phyloP scores from a whole-genome alignment of 2,329 filamentous ascomycete genomes.

The Knufia fluminis region DNA sequence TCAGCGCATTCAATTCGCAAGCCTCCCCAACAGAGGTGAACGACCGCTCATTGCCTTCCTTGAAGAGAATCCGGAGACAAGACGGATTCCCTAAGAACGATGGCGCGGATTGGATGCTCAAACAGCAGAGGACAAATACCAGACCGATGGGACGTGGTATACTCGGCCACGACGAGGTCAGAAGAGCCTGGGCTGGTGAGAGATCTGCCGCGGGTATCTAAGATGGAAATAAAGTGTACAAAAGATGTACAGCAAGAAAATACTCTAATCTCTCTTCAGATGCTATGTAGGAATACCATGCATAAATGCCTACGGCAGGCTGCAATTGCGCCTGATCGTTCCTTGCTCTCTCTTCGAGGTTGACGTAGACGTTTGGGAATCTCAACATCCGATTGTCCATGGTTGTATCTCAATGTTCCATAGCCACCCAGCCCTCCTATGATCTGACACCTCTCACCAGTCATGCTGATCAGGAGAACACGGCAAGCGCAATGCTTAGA shows the following conservation, averaged over 20 bases:
- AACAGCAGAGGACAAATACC: not conserved
- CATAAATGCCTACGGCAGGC: too few relatives aligned
- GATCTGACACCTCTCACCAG: too few relatives aligned
- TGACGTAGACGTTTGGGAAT: too few relatives aligned
- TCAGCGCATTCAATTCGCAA: not conserved
- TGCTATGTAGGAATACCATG: not conserved
- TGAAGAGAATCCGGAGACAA: too few relatives aligned
- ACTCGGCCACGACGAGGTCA: not conserved
- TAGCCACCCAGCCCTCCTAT: too few relatives aligned
- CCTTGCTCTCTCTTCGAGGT: too few relatives aligned
- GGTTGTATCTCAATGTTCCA: too few relatives aligned
- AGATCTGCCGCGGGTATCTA: not conserved
- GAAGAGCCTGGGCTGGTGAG: not conserved
- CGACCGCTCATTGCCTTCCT: too few relatives aligned
- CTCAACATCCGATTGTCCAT: too few relatives aligned
- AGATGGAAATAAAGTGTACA: not conserved
- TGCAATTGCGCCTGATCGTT: too few relatives aligned
- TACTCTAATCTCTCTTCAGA: not conserved
- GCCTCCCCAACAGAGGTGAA: not conserved
- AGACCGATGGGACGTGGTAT: not conserved
- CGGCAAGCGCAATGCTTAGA: too few relatives aligned
- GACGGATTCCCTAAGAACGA: not conserved
- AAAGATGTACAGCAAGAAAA: not conserved
- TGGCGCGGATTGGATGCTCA: not conserved
- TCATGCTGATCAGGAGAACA: too few relatives aligned